Conservation (phyloP, 805 yeast genomes). For the Starmerella apis region DNA sequence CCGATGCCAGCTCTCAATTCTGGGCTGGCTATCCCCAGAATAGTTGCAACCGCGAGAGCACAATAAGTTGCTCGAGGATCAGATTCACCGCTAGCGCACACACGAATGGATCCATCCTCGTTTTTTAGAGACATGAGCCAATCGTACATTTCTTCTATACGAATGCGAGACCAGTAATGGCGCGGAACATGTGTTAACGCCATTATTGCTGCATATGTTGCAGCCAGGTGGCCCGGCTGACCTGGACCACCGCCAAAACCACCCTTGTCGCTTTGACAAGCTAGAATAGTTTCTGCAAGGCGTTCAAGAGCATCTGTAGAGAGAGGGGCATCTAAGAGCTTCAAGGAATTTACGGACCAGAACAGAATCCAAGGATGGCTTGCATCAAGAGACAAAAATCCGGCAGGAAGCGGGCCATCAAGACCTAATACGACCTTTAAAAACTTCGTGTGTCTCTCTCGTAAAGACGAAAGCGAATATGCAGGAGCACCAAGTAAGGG, state of each 20-base stretch:
- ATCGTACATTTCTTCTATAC: constrained; percentile 39
- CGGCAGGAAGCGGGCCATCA: constrained; percentile 38
- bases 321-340: constrained; percentile 35
- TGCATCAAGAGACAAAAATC: constrained; percentile 58
- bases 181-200: constrained; percentile 46
- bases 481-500: constrained; percentile 17
- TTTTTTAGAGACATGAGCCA: constrained; percentile 63
- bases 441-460: constrained; percentile 37
- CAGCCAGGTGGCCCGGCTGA: constrained; percentile 75
- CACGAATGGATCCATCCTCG: constrained; percentile 62
- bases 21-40: constrained; percentile 44
- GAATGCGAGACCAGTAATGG: constrained; percentile 37
- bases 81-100: constrained; percentile 69
- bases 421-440: constrained; percentile 33
- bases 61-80: constrained; percentile 81
- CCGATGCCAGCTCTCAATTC: constrained; percentile 45
- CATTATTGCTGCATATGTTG: constrained; percentile 67
- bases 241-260: constrained; percentile 82
- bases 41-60: constrained; percentile 60
- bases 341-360: constrained; percentile 60
- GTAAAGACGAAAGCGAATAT: background rate
- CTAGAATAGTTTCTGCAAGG: constrained; percentile 27
- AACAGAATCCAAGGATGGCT: constrained; percentile 86
- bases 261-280: constrained; percentile 36
- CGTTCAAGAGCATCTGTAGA: constrained; percentile 22